Conservation (phyloP, 2,329 filamentous ascomycete genomes). For the Beauveria bassiana region DNA sequence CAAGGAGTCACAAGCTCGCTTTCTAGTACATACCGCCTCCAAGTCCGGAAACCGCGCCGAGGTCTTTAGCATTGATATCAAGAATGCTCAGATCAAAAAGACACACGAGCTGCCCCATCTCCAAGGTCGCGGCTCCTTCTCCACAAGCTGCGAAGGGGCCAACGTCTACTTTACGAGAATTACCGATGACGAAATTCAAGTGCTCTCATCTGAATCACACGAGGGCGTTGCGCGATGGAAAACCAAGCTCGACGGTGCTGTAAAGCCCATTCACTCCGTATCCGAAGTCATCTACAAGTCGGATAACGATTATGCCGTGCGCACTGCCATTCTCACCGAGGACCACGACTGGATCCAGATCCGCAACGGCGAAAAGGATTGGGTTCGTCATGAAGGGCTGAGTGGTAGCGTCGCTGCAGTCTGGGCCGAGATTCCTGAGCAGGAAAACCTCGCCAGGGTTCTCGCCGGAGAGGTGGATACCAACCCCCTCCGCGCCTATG, state of each 20-base stretch:
- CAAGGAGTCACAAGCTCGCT: constrained; percentile 67
- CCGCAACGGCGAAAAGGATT: constrained; percentile 71
- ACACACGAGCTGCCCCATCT: constrained; percentile 72
- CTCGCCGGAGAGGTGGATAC: constrained; percentile 81
- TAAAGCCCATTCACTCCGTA: constrained; percentile 56
- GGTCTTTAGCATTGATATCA: constrained; percentile 74
- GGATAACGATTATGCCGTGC: constrained; percentile 65
- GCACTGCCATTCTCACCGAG: constrained; percentile 62
- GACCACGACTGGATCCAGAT: constrained; percentile 74
- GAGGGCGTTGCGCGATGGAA: constrained; percentile 70
- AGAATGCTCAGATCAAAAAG: constrained; percentile 60
- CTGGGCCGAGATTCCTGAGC: constrained; percentile 70
- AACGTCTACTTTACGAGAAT: constrained; percentile 87
- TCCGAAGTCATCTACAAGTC: constrained; percentile 74
- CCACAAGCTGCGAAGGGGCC: constrained; percentile 66
- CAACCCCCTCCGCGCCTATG: constrained; percentile 72
- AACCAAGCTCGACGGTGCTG: constrained; percentile 36
- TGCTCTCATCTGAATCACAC: constrained; percentile 71
- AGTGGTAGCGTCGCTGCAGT: constrained; percentile 71
- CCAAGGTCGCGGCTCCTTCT: constrained; percentile 64
- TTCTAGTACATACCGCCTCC: constrained; percentile 75
- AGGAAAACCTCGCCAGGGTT: constrained; percentile 68
- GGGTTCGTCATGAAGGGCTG: constrained; percentile 76
- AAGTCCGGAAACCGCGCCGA: constrained; percentile 68
- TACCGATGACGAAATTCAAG: constrained; percentile 62